A percentile compares a stretch with the other conserved stretches of the same genome.
phyloP scores from a whole-genome alignment of 768 basidiomycete species.

The Pleurotus platypus region DNA sequence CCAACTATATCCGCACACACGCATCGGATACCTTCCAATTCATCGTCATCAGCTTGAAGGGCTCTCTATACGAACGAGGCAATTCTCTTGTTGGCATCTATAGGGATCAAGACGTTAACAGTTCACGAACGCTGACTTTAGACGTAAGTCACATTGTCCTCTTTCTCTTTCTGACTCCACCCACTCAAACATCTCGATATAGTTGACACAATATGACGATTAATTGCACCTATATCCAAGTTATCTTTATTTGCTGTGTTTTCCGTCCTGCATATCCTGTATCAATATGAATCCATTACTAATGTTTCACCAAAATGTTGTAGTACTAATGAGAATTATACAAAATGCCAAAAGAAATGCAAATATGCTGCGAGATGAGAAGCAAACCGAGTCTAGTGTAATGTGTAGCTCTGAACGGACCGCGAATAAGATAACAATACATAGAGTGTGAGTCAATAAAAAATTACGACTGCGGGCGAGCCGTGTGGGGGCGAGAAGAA shows the following conservation, averaged over 20 bases:
- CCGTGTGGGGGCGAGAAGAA: slow-evolving; percentile 19
- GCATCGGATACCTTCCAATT: slow-evolving; percentile 89
- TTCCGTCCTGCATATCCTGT: neutral
- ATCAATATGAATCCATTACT: slow-evolving; percentile 1
- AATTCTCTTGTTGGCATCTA: slow-evolving; percentile 92
- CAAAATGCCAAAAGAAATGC: slow-evolving; percentile 3
- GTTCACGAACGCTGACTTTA: slow-evolving; percentile 86
- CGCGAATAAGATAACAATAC: slow-evolving; percentile 8
- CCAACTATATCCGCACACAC: slow-evolving; percentile 86
- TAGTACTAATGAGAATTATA: slow-evolving; percentile 7
- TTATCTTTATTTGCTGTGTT: neutral
- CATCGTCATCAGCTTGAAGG: slow-evolving; percentile 95
- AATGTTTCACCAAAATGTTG: neutral
- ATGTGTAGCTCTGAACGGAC: neutral
- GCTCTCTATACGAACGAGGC: slow-evolving; percentile 86
- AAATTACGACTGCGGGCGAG: slow-evolving; percentile 10
- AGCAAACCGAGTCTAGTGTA: slow-evolving; percentile 3
- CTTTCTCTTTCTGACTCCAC: neutral
- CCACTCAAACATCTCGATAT: neutral
- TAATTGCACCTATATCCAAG: slow-evolving; percentile 15
- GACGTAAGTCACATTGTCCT: slow-evolving; percentile 54
- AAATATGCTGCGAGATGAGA: neutral
- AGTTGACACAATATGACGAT: slow-evolving; percentile 66
- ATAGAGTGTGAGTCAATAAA: neutral
- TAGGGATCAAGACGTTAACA: slow-evolving; percentile 91